Evolutionary conservation across 805 yeast species (phyloP).

Genomic region (Wickerhamomyces xylosicus): DNA sequence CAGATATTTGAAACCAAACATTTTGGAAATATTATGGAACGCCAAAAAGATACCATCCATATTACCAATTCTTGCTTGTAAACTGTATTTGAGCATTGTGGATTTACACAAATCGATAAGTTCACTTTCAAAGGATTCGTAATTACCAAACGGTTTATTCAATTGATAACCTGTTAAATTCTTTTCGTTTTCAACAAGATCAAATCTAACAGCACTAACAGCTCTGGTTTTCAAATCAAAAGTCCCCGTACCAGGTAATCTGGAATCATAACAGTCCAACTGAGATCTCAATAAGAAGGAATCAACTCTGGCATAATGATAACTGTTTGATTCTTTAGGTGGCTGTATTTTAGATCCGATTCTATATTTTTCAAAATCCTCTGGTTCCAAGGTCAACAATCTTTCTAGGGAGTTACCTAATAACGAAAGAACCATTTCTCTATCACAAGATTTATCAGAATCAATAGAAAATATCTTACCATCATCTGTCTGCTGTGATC

Average conservation of each 20-base stretch:
- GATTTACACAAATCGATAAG: slow-evolving; percentile 63
- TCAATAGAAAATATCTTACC: slow-evolving; percentile 50
- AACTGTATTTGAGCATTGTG: slow-evolving; percentile 70
- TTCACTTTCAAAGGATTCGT: slow-evolving; percentile 80
- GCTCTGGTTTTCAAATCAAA: slow-evolving; percentile 93
- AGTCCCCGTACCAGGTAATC: slow-evolving; percentile 83
- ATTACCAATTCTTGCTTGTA: slow-evolving; percentile 90
- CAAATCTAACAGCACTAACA: slow-evolving; percentile 76
- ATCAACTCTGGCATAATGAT: slow-evolving; percentile 65
- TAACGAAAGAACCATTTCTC: slow-evolving; percentile 56
- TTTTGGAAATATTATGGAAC: slow-evolving; percentile 68
- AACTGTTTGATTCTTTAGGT: slow-evolving; percentile 24
- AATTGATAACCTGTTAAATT: slow-evolving; percentile 52
- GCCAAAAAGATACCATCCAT: slow-evolving; percentile 97
- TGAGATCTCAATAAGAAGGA: slow-evolving; percentile 81
- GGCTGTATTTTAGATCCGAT: slow-evolving; percentile 9
- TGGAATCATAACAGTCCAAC: slow-evolving; percentile 67
- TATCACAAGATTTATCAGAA: slow-evolving; percentile 55
- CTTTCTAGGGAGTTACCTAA: slow-evolving; percentile 78
- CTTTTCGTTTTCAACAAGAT: slow-evolving; percentile 35
- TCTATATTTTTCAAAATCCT: slow-evolving; percentile 33
- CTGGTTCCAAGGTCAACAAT: slow-evolving; percentile 50
- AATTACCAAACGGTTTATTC: slow-evolving; percentile 46
- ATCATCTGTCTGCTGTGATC: slow-evolving; percentile 11
- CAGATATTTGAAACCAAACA: slow-evolving; percentile 87